Evolutionary conservation across 208 protist genomes (phyloP).

Genomic region (Trypanosomatidae sp.): DNA sequence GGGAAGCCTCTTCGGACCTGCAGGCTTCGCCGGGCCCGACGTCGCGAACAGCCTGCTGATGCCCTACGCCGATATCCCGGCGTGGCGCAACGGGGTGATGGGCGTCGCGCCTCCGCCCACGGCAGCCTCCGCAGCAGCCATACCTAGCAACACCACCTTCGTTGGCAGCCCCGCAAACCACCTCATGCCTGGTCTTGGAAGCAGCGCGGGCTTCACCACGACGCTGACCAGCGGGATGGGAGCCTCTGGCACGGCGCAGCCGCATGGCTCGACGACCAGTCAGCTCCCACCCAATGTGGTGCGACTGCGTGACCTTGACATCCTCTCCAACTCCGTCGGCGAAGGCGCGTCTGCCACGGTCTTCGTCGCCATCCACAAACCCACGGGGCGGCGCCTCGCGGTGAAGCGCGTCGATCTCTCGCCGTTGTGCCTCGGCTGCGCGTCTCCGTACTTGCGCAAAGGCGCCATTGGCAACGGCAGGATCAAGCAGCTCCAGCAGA

Average conservation of each 20-base stretch:
- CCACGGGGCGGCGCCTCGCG: constrained; percentile 60
- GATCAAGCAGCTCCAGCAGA: constrained; percentile 61
- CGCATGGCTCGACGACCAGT: not conserved
- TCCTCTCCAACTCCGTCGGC: constrained; percentile 40
- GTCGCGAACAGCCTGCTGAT: constrained; percentile 32
- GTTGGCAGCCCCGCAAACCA: constrained; percentile 13
- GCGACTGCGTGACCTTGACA: constrained; percentile 54
- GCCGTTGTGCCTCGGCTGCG: constrained; percentile 40
- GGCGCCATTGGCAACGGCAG: constrained; percentile 23
- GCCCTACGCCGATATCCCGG: constrained; percentile 38
- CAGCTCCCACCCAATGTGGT: constrained; percentile 49
- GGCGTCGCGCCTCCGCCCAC: too few relatives aligned
- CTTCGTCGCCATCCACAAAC: constrained; percentile 68
- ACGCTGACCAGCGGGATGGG: constrained; percentile 8
- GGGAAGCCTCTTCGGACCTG: constrained; percentile 8
- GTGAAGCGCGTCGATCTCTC: constrained; percentile 83
- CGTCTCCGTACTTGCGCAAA: constrained; percentile 18
- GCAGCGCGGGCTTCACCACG: not conserved
- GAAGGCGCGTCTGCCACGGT: constrained; percentile 77
- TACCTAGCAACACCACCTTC: not conserved
- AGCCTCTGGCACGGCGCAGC: not conserved
- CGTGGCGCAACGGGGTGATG: constrained; percentile 15
- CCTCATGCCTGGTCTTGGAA: not conserved
- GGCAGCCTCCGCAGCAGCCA: too few relatives aligned
- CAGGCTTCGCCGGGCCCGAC: constrained; percentile 6